These are phyloP conservation scores for Sanghuangporus sanghuang DNA, from an alignment of 1,284 basidiomycete species.

Conservation along the genomic window DNA sequence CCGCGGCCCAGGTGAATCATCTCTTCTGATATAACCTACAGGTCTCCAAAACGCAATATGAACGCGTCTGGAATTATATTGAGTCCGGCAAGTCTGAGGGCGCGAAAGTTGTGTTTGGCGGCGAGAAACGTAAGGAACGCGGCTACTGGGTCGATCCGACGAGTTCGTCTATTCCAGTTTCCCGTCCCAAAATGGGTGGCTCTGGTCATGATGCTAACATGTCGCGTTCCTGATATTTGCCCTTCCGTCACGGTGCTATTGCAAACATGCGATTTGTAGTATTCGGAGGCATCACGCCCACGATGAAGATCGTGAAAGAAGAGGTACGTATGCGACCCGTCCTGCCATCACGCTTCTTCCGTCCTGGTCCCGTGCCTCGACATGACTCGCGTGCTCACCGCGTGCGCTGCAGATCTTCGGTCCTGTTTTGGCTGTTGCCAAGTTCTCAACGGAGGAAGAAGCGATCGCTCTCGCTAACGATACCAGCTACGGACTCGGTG, in stretches of 20 bases:
- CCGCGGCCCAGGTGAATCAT: not conserved
- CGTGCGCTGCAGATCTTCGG: slow-evolving; percentile 68
- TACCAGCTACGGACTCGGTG: slow-evolving; percentile 83
- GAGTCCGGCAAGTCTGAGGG: slow-evolving; percentile 83
- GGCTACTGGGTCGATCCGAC: slow-evolving; percentile 78
- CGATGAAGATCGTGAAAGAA: slow-evolving; percentile 72
- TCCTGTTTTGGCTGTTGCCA: slow-evolving; percentile 73
- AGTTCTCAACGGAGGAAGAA: slow-evolving; percentile 77
- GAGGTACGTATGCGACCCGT: slow-evolving; percentile 7
- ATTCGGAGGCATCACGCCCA: slow-evolving; percentile 63
- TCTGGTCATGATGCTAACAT: not conserved
- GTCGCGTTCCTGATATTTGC: not conserved
- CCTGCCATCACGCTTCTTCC: not conserved
- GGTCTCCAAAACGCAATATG: slow-evolving; percentile 83
- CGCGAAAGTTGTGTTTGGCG: slow-evolving; percentile 77
- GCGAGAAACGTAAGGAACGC: slow-evolving; percentile 61
- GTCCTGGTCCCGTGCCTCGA: not conserved
- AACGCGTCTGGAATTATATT: slow-evolving; percentile 88
- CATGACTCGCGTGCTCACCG: slow-evolving; percentile 5
- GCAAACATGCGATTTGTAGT: slow-evolving; percentile 39
- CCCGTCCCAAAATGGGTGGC: not conserved
- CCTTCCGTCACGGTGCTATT: not conserved
- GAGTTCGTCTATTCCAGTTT: slow-evolving; percentile 37
- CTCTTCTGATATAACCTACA: slow-evolving; percentile 26
- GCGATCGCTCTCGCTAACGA: slow-evolving; percentile 78